A percentile compares a stretch with the other conserved stretches of the same genome.
phyloP scores from a whole-genome alignment of 2,329 filamentous ascomycete genomes.

The Penicillium sp. region DNA sequence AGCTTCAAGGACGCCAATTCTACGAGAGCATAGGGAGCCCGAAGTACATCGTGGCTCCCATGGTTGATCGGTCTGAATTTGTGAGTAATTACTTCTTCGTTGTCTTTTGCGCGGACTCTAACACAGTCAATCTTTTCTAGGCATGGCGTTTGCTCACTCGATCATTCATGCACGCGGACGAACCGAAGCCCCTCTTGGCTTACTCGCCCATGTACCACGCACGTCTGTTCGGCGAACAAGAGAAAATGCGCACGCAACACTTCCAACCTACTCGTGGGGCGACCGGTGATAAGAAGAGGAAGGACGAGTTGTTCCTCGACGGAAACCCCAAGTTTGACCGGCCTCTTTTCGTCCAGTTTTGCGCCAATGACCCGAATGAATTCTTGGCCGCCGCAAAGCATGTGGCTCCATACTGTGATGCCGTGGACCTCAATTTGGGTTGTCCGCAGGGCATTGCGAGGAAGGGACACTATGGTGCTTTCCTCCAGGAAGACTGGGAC shows the following conservation, averaged over 20 bases:
- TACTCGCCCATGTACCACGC: conserved; percentile 98
- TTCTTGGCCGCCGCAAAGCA: conserved; percentile 67
- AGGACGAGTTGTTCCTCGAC: conserved; percentile 65
- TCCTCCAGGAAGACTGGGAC: conserved; percentile 89
- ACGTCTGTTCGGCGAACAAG: conserved; percentile 76
- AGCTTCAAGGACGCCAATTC: conserved; percentile 82
- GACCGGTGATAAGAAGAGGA: conserved; percentile 23
- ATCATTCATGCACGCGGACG: conserved; percentile 75
- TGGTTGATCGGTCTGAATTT: conserved; percentile 99
- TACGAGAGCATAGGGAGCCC: conserved; percentile 94
- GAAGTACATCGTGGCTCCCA: conserved; percentile 87
- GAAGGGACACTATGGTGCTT: conserved; percentile 89
- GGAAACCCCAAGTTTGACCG: conserved; percentile 83
- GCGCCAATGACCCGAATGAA: conserved; percentile 56
- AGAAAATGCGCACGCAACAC: conserved; percentile 74
- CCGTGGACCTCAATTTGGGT: conserved; percentile 91
- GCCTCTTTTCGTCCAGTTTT: conserved; percentile 95
- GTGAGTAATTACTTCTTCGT: conserved; percentile 54
- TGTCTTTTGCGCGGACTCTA: conserved; percentile 4
- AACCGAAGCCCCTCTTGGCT: conserved; percentile 69
- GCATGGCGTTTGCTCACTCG: conserved; percentile 97
- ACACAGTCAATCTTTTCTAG: conserved; percentile 48
- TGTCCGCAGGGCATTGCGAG: conserved; percentile 95
- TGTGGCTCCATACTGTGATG: conserved; percentile 87
- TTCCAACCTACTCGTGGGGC: conserved; percentile 68